A percentile compares a stretch with the other conserved stretches of the same genome.
These are phyloP conservation scores for Bimuria novae-zelandiae DNA, from an alignment of 2,329 filamentous ascomycete genomes.

Conservation along the genomic window DNA sequence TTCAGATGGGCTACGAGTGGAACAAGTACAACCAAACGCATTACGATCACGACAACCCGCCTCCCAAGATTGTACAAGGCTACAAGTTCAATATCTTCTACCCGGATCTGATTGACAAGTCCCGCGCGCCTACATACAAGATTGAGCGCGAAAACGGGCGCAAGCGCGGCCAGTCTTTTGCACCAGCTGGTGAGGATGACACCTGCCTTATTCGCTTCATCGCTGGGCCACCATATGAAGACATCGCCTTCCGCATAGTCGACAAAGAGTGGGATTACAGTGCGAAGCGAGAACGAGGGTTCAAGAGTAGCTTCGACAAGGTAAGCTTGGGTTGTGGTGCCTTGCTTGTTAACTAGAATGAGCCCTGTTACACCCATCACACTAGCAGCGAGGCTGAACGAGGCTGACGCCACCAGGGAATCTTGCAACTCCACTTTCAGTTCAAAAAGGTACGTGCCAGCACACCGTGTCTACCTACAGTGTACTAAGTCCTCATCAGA, in stretches of 20 bases:
- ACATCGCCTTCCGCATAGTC: conserved; percentile 95
- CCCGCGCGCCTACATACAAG: conserved; percentile 91
- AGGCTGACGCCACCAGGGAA: conserved; percentile 66
- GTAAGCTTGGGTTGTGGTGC: conserved; percentile 57
- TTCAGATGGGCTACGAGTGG: conserved; percentile 99
- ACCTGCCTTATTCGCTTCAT: conserved; percentile 96
- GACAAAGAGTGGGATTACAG: conserved; percentile 99
- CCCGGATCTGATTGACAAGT: conserved; percentile 92
- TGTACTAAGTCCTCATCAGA: conserved; percentile 41
- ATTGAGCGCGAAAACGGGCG: conserved; percentile 93
- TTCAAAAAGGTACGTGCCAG: conserved; percentile 84
- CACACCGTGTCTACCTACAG: not conserved
- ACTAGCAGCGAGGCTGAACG: conserved; percentile 2
- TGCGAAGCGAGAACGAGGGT: conserved; percentile 90
- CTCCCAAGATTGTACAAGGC: conserved; percentile 95
- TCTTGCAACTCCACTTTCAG: conserved; percentile 95
- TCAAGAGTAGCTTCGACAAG: conserved; percentile 97
- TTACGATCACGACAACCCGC: conserved; percentile 97
- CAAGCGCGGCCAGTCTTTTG: conserved; percentile 87
- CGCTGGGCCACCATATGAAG: conserved; percentile 92
- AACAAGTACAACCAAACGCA: conserved; percentile 99
- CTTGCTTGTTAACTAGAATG: not conserved
- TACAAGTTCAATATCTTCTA: conserved; percentile 99
- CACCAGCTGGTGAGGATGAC: conserved; percentile 92
- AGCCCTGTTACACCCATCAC: not conserved